phyloP scores from a whole-genome alignment of 1,284 basidiomycete genomes.

The Dichomitus squalens region DNA sequence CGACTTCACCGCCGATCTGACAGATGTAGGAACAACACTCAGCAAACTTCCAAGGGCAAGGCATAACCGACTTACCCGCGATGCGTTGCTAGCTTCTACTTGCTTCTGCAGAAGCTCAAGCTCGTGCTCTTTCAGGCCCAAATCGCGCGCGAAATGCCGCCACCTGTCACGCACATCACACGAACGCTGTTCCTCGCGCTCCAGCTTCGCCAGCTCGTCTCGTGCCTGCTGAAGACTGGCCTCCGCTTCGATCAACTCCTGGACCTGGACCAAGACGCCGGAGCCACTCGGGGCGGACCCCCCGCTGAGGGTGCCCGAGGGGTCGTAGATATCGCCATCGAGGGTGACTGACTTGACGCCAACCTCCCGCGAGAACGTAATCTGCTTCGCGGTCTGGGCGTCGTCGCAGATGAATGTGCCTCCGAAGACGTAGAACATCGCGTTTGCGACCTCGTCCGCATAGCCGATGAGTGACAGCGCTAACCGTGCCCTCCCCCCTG shows the following conservation, averaged over 20 bases:
- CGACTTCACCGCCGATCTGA: conserved; percentile 84
- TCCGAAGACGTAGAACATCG: conserved; percentile 95
- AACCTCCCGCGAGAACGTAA: conserved; percentile 80
- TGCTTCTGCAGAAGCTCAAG: conserved; percentile 84
- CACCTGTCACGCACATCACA: conserved; percentile 69
- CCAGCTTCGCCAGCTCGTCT: conserved; percentile 53
- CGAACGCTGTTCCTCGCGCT: conserved; percentile 57
- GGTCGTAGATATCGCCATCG: conserved; percentile 96
- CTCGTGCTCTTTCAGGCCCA: conserved; percentile 92
- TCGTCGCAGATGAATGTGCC: conserved; percentile 93
- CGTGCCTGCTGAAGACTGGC: conserved; percentile 57
- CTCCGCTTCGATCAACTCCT: conserved; percentile 74
- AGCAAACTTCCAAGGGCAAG: not conserved
- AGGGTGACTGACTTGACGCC: conserved; percentile 88
- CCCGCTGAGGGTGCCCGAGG: conserved; percentile 91
- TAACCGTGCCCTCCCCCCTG: conserved; percentile 81
- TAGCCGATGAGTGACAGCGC: conserved; percentile 90
- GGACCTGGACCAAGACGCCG: conserved; percentile 84
- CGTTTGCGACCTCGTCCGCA: conserved; percentile 81
- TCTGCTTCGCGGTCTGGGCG: conserved; percentile 84
- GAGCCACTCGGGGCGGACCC: conserved; percentile 83
- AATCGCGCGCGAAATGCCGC: conserved; percentile 66
- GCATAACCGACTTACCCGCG: conserved; percentile 58
- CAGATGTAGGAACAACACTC: not conserved
- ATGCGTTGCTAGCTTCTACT: conserved; percentile 86